Evolutionary conservation across 768 basidiomycete species (phyloP), one percentile per base, ranked within the genome.

Genomic region (Psilocybe sp.): DNA sequence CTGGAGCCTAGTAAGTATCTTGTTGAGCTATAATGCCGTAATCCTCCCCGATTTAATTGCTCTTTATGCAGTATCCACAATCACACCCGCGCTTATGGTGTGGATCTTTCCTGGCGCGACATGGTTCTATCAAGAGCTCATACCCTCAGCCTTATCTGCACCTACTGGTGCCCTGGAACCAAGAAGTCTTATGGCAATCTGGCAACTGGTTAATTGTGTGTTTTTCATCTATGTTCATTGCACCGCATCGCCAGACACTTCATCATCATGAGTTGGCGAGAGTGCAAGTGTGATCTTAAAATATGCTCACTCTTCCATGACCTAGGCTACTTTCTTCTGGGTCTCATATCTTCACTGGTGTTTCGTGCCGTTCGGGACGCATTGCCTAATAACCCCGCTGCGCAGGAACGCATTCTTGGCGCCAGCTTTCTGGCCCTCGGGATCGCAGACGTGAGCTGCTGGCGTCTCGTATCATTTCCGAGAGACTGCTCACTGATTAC

Each of bases 341-440:
- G 60, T 10, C 68, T 89, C 50, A 73, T 87, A 36, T 84, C 85
- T 5, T 78, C 81, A 2, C 60, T 89, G 33, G 84, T 84, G 9
- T 87, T 89, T 61, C 80, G 87, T 23, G 83, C 84, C 2, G 74
- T 85, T 31, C 69, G 85, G 47, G 82, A 87, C 56, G 71, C 82
- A 0, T 63, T 89, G 12, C 75, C 76, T 0, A 61, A 78, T 43
- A 78, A 87, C 60, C 80, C 78, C 1, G 72, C 69, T 20, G 79
- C 79, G 1, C 87, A 89, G 62, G 88, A 90, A 59, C 79, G 81
- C 46, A 81, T 91, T 47, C 57, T 90, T 5, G 87, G 87, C 11
- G 79, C 86, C 3, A 74, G 76, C 51, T 71, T 91, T 52, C 71
- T 77, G 36, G 85, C 84, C 3, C 74, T 91, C 34, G 85, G 83